Conservation (phyloP, 345 rosid genomes). For the Acer saccharum region DNA sequence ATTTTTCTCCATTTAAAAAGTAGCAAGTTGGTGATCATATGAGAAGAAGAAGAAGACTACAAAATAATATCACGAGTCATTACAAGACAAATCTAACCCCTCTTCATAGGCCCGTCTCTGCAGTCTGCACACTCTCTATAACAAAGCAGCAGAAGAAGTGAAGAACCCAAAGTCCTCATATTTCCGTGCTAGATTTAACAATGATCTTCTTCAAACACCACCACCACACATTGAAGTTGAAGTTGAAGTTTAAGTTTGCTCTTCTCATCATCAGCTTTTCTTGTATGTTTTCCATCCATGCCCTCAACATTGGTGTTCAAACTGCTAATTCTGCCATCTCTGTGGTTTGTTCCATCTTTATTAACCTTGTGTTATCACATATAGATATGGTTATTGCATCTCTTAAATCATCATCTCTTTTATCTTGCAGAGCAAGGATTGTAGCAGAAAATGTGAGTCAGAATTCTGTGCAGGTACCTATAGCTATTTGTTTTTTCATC, state of each 20-base stretch:
- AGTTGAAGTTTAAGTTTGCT: slow-evolving; percentile 9
- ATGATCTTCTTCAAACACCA: background rate
- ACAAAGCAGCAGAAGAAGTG: background rate
- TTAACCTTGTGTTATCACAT: too few relatives aligned
- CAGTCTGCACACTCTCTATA: too few relatives aligned
- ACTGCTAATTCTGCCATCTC: slow-evolving; percentile 44
- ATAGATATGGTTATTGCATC: too few relatives aligned
- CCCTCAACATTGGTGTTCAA: slow-evolving; percentile 78
- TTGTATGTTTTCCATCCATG: slow-evolving; percentile 34
- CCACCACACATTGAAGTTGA: background rate
- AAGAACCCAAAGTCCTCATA: slow-evolving; percentile 32
- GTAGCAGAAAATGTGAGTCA: slow-evolving; percentile 88
- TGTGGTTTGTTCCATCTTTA: slow-evolving; percentile 38
- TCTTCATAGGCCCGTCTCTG: background rate
- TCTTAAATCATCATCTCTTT: background rate
- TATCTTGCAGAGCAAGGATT: slow-evolving; percentile 57
- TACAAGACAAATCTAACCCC: slow-evolving; percentile 35
- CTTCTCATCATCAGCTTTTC: slow-evolving; percentile 18
- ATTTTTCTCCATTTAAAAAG: background rate
- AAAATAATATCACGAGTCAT: slow-evolving; percentile 48
- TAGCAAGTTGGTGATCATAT: background rate
- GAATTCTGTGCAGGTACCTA: slow-evolving; percentile 71
- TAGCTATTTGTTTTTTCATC: slow-evolving; percentile 2
- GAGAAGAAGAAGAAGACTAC: slow-evolving; percentile 23
- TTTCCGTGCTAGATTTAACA: slow-evolving; percentile 21